A percentile compares a stretch with the other conserved stretches of the same genome.
Evolutionary conservation across 805 yeast genomes (phyloP).

Genomic region (Priceomyces fermenticarens): DNA sequence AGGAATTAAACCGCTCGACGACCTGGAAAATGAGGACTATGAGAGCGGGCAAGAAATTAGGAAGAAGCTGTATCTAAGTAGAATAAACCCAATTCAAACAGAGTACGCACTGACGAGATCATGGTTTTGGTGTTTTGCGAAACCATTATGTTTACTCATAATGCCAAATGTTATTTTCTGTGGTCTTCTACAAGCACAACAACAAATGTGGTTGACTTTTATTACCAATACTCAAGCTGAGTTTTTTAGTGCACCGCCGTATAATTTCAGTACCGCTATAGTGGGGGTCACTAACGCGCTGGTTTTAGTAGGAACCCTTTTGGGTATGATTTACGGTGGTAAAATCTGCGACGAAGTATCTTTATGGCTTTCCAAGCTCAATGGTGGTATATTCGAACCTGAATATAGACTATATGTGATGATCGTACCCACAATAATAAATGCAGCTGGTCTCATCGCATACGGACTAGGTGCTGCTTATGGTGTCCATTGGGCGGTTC

Average conservation of each 20-base stretch:
- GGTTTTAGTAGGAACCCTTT: conserved; percentile 37
- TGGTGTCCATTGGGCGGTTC: conserved; percentile 39
- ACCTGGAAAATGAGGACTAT: too few relatives aligned
- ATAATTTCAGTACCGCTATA: conserved; percentile 32
- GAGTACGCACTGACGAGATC: conserved; percentile 39
- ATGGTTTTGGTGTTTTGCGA: conserved; percentile 32
- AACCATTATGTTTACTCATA: conserved; percentile 33
- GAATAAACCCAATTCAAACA: conserved; percentile 29
- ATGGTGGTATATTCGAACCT: conserved; percentile 41
- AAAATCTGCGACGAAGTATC: conserved; percentile 38
- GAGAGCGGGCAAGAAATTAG: too few relatives aligned
- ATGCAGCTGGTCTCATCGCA: conserved; percentile 43
- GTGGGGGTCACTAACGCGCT: conserved; percentile 45
- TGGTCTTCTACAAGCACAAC: conserved; percentile 46
- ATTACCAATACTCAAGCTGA: conserved; percentile 42
- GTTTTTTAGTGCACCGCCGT: conserved; percentile 34
- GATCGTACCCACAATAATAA: conserved; percentile 35
- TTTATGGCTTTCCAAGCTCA: conserved; percentile 22
- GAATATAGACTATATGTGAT: conserved; percentile 46
- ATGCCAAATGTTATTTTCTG: conserved; percentile 47
- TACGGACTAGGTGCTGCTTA: conserved; percentile 41
- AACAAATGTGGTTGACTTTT: conserved; percentile 48
- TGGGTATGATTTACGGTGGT: conserved; percentile 48
- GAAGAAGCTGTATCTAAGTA: conserved; percentile 28
- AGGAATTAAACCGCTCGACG: too few relatives aligned